phyloP scores from a whole-genome alignment of 2,329 filamentous ascomycete species.

The Colletotrichum tanaceti region DNA sequence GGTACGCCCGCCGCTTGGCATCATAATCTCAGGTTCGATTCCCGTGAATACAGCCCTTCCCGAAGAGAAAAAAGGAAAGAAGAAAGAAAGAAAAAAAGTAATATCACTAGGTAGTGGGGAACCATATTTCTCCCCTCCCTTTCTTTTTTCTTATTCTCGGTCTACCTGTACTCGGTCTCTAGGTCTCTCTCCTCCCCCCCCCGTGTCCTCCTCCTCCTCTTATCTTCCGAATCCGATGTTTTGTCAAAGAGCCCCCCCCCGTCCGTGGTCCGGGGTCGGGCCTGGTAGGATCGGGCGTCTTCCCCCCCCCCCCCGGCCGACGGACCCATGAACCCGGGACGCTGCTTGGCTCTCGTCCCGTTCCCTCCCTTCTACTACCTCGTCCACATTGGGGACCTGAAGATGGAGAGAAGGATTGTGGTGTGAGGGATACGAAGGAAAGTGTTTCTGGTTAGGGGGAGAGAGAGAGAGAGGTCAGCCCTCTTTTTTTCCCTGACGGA shows the following conservation, averaged over 20 bases:
- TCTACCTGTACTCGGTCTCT: not conserved
- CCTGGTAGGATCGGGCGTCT: too few species aligned
- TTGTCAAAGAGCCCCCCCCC: too few species aligned
- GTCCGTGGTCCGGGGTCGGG: too few species aligned
- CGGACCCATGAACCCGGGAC: conserved; percentile 1
- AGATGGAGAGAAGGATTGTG: too few species aligned
- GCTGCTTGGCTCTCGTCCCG: too few species aligned
- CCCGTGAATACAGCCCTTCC: not conserved
- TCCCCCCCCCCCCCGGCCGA: not conserved
- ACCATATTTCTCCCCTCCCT: not conserved
- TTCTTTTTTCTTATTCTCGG: not conserved
- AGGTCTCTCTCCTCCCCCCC: not conserved
- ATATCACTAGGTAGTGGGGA: too few species aligned
- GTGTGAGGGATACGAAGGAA: not conserved
- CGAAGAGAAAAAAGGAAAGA: too few species aligned
- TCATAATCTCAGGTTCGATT: not conserved
- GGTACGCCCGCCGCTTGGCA: not conserved
- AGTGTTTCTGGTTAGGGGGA: conserved; percentile 15
- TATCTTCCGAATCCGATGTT: not conserved
- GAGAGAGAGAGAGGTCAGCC: not conserved
- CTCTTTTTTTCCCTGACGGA: conserved; percentile 4
- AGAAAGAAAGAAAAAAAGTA: not conserved
- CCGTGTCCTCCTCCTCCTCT: not conserved
- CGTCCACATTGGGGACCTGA: too few species aligned
- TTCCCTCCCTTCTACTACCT: too few species aligned